Evolutionary conservation across 352 stramenopile genomes (phyloP), one percentile per base, ranked within the genome.

Genomic region (Globisporangium takayamanum): DNA sequence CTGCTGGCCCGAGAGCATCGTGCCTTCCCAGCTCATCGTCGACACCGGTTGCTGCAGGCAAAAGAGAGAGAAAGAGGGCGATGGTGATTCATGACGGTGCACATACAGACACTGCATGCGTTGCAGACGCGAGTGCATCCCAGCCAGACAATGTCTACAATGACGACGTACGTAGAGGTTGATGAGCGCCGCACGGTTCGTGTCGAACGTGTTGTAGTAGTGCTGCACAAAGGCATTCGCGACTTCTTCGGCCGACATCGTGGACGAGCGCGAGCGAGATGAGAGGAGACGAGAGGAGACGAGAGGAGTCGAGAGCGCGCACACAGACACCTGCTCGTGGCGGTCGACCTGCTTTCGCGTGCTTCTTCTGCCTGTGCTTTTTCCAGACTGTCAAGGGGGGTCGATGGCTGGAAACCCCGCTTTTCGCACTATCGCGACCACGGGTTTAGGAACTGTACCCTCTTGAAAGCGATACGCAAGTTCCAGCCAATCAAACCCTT

Each of bases 201-300:
- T 74, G 70, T 92, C 82, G 66, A 95, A 93, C 53, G 80, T 89
- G 50, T 70, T 80, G 80, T 95, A 95, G 69, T 94, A 95, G 74
- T 93, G 84, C 70, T 88, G 73, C 63, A 92, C 80, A 64, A 95
- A 95, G 56, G 82, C 81, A 50, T 90, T 88, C 50, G 83, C 86
- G 61, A 95, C 80, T 2, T 93, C 81, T 63, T 92, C 75, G 22
- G 83, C 84, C 57, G 83, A 92, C 86, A 95, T 95, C 66, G 33
- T 80, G 52, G 44, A 33, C 28, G 28, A 33, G 5, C 28, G 28
- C 2, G 28, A 3, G 28, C 28, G 28, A 33, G 28, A 33, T 22
- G 22, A 22, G 22, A 22, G 22, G 22, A 22, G 22, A 6, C 20
- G 16, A 39, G 50, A 30, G 16, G 36, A 44, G 33, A 53, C 20